phyloP scores from a whole-genome alignment of 2,329 filamentous ascomycete genomes.

The Zarea fungicola region DNA sequence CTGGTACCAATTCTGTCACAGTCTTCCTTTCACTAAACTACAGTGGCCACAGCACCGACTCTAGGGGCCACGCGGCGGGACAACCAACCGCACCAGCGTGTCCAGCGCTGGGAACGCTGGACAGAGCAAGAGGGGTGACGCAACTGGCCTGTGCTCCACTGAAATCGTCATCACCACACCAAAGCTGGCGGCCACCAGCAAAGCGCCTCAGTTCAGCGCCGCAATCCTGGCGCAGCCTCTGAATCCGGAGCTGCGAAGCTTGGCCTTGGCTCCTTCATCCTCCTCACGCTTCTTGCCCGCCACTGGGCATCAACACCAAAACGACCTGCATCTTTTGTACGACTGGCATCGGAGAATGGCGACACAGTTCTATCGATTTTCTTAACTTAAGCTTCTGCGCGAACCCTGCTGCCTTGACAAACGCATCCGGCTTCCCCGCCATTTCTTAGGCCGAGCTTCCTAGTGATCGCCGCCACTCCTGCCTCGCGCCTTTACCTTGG shows the following conservation, averaged over 20 bases:
- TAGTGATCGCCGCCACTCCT: not conserved
- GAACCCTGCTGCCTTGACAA: not conserved
- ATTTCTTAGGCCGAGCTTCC: slow-evolving; percentile 10
- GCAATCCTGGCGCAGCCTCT: slow-evolving; percentile 6
- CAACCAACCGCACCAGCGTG: not conserved
- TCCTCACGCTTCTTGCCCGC: not conserved
- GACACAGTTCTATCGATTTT: not conserved
- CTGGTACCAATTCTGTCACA: too few relatives aligned
- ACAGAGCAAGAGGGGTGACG: slow-evolving; percentile 7
- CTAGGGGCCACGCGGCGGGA: too few relatives aligned
- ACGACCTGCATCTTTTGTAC: not conserved
- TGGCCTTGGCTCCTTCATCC: slow-evolving; percentile 4
- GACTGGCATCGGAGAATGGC: slow-evolving; percentile 10
- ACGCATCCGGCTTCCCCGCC: slow-evolving; percentile 11
- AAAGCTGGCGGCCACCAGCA: too few relatives aligned
- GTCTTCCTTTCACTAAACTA: too few relatives aligned
- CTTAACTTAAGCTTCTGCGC: not conserved
- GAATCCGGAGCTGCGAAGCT: slow-evolving; percentile 7
- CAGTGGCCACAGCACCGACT: too few relatives aligned
- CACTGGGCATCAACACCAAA: slow-evolving; percentile 3
- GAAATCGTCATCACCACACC: slow-evolving; percentile 12
- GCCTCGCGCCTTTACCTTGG: not conserved
- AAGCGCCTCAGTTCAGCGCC: not conserved
- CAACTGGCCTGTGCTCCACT: slow-evolving; percentile 14
- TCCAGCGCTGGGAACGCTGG: too few relatives aligned